phyloP scores from a whole-genome alignment of 192 early-diverging fungal species.

The Coemansia pectinata region DNA sequence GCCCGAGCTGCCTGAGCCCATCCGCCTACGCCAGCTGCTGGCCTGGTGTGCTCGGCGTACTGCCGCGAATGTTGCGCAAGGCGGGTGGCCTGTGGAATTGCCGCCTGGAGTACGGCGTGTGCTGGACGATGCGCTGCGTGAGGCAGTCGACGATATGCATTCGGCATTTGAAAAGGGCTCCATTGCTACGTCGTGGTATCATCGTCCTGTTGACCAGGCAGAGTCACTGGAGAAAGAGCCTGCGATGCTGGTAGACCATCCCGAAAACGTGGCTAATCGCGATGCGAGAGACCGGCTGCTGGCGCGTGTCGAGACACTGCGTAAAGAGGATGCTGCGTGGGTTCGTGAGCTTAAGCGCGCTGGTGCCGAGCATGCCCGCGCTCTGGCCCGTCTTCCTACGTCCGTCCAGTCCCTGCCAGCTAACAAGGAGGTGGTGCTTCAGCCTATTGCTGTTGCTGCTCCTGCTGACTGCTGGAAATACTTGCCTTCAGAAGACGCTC shows the following conservation, averaged over 20 bases:
- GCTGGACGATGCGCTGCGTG: constrained; percentile 28
- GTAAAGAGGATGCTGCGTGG: constrained; percentile 36
- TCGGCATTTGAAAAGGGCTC: constrained; percentile 43
- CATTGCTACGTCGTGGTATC: constrained; percentile 55
- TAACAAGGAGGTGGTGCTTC: neutral
- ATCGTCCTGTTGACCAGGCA: constrained; percentile 22
- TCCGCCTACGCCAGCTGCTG: constrained; percentile 67
- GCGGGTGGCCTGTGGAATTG: constrained; percentile 24
- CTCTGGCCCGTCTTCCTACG: constrained; percentile 36
- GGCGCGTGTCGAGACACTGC: constrained; percentile 22
- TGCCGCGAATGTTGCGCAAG: neutral
- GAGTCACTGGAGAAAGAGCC: constrained; percentile 12
- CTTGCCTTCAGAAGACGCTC: neutral
- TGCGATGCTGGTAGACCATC: constrained; percentile 15
- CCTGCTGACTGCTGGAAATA: neutral
- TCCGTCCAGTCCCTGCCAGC: constrained; percentile 22
- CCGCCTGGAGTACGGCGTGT: constrained; percentile 18
- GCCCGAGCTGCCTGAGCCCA: constrained; percentile 64
- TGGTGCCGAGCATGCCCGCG: constrained; percentile 23
- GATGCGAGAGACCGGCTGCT: constrained; percentile 22
- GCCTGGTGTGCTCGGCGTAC: constrained; percentile 64
- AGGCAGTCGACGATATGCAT: constrained; percentile 49
- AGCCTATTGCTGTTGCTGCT: constrained; percentile 21
- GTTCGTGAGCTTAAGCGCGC: constrained; percentile 43
- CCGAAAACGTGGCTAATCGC: constrained; percentile 43